Conservation (phyloP, 768 basidiomycete species). For the Leccinellum albellum region DNA sequence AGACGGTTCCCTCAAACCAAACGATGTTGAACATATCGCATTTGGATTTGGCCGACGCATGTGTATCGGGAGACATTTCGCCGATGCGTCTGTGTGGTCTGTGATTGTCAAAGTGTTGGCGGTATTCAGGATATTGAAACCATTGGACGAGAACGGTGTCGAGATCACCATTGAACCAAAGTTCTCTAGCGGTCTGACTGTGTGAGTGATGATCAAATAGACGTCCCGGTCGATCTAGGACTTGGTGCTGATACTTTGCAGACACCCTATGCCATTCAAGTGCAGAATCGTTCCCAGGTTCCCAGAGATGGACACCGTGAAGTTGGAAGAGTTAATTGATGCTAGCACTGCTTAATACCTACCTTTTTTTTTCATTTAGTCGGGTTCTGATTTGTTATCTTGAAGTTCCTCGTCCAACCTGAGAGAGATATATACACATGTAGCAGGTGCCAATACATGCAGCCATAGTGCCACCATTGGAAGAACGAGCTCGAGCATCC, state of each 20-base stretch:
- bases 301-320: background rate
- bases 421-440: too few species aligned
- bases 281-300: background rate
- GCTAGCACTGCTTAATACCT: background rate
- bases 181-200: background rate
- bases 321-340: background rate
- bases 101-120: background rate
- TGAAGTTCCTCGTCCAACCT: too few species aligned
- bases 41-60: background rate
- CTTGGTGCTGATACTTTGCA: background rate
- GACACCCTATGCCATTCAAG: background rate
- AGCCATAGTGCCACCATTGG: too few species aligned
- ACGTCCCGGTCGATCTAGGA: background rate
- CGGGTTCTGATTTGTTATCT: too few species aligned
- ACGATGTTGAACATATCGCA: background rate
- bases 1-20: background rate
- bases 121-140: background rate
- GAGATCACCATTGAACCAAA: background rate
- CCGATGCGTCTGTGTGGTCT: background rate
- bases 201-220: background rate
- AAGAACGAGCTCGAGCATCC: too few species aligned
- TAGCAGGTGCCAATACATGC: too few species aligned
- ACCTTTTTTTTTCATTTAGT: background rate
- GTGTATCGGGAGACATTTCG: background rate
- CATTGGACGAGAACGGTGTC: background rate